phyloP scores from a whole-genome alignment of 768 basidiomycete species.

The Candolleomyces eurysporus region DNA sequence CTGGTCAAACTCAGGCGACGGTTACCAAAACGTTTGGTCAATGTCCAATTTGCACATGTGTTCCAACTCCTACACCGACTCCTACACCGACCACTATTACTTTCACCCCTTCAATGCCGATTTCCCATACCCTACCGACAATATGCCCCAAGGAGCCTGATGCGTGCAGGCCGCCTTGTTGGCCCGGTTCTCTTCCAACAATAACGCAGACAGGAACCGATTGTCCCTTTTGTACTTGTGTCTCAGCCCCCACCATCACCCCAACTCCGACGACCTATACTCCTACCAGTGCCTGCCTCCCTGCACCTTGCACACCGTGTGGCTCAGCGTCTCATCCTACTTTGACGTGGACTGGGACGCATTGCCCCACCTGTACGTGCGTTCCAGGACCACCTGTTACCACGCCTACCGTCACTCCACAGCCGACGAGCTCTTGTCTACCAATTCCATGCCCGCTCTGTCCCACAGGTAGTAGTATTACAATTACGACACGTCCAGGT shows the following conservation, averaged over 20 bases:
- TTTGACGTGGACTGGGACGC: not conserved
- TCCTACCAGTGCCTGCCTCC: not conserved
- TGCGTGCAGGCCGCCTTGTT: too few relatives aligned
- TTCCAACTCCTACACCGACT: slow-evolving; percentile 1
- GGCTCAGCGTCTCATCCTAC: not conserved
- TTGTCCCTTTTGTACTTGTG: too few relatives aligned
- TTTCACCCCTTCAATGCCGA: too few relatives aligned
- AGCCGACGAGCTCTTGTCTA: not conserved
- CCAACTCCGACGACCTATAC: not conserved
- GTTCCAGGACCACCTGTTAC: not conserved
- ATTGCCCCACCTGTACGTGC: not conserved
- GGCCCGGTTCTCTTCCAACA: too few relatives aligned
- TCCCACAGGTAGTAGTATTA: not conserved
- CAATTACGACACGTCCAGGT: not conserved
- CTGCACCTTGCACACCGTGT: not conserved
- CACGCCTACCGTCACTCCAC: not conserved
- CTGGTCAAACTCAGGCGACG: too few relatives aligned
- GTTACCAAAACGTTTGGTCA: not conserved
- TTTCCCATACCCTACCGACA: too few relatives aligned
- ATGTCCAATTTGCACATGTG: slow-evolving; percentile 4
- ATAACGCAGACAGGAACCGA: too few relatives aligned
- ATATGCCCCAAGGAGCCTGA: too few relatives aligned
- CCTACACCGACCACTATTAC: not conserved
- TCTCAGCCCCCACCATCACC: not conserved
- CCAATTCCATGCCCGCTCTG: not conserved